phyloP scores from a whole-genome alignment of 768 basidiomycete species.

The Amanita polypyramis region DNA sequence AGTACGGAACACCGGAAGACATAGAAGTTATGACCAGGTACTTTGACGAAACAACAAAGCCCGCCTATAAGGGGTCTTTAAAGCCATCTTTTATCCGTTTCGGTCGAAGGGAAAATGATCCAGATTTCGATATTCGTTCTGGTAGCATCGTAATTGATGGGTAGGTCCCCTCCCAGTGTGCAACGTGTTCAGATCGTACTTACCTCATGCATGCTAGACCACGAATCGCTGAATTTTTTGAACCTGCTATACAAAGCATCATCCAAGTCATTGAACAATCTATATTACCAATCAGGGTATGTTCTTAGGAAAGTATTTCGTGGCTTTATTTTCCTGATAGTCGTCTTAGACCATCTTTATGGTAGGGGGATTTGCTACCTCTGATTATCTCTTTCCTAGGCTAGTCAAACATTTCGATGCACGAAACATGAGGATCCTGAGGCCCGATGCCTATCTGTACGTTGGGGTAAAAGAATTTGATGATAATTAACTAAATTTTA shows the following conservation, averaged over 20 bases:
- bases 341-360: slow-evolving; percentile 35
- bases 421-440: slow-evolving; percentile 24
- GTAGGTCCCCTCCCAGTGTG: no score
- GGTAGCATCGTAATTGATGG: slow-evolving; percentile 20
- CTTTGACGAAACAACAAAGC: no score
- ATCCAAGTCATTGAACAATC: no score
- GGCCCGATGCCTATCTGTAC: slow-evolving; percentile 37
- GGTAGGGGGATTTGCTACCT: slow-evolving; percentile 47
- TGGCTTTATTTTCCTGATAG: no score
- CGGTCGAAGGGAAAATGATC: slow-evolving; percentile 33
- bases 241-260: no score
- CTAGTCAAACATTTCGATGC: slow-evolving; percentile 27
- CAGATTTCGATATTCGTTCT: slow-evolving; percentile 26
- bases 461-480: slow-evolving; percentile 13
- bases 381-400: no score
- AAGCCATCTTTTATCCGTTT: slow-evolving; percentile 37
- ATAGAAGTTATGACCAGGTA: slow-evolving; percentile 7
- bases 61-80: slow-evolving; percentile 19
- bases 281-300: no score
- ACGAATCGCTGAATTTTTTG: no score
- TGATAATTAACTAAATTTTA: slow-evolving; percentile 7
- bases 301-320: no score
- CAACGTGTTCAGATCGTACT: no score
- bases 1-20: neutral
- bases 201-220: no score